These are phyloP conservation scores for Penicillium angulare DNA, from an alignment of 495 filamentous ascomycete species.

Conservation along the genomic window DNA sequence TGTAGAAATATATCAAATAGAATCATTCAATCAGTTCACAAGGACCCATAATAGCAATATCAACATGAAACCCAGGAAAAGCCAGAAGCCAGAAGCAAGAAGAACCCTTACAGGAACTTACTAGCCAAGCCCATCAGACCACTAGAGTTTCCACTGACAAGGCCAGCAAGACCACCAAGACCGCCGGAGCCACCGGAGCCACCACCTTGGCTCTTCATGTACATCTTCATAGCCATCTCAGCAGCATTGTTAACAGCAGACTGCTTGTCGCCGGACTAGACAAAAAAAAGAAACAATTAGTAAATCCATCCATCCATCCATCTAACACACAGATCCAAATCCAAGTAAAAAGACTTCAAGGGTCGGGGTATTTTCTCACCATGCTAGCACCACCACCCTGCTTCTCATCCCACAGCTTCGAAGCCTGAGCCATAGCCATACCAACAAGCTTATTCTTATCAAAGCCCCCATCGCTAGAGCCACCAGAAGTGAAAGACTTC, in stretches of 20 bases:
- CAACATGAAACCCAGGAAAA: no score
- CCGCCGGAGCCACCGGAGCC: constrained; percentile 47
- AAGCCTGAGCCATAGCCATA: constrained; percentile 66
- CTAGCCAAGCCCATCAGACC: constrained; percentile 58
- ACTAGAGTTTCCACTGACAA: constrained; percentile 50
- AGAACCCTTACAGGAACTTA: constrained; percentile 42
- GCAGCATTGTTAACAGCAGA: constrained; percentile 58
- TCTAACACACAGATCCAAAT: no score
- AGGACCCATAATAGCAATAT: no score
- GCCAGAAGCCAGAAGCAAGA: not conserved
- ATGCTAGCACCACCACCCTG: constrained; percentile 41
- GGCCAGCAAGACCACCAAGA: constrained; percentile 46
- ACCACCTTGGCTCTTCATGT: constrained; percentile 57
- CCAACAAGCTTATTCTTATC: constrained; percentile 63
- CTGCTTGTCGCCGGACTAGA: constrained; percentile 55
- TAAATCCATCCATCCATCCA: no score
- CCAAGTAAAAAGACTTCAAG: not conserved
- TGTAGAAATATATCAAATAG: no score
- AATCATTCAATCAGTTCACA: no score
- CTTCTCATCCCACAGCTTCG: constrained; percentile 64
- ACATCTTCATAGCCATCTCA: constrained; percentile 69
- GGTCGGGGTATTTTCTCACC: constrained; percentile 31
- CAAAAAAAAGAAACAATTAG: constrained; percentile 12
- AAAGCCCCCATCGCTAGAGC: constrained; percentile 27
- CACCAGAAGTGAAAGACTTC: constrained; percentile 59